phyloP scores from a whole-genome alignment of 805 yeast species.

The Metschnikowia kofuensis region DNA sequence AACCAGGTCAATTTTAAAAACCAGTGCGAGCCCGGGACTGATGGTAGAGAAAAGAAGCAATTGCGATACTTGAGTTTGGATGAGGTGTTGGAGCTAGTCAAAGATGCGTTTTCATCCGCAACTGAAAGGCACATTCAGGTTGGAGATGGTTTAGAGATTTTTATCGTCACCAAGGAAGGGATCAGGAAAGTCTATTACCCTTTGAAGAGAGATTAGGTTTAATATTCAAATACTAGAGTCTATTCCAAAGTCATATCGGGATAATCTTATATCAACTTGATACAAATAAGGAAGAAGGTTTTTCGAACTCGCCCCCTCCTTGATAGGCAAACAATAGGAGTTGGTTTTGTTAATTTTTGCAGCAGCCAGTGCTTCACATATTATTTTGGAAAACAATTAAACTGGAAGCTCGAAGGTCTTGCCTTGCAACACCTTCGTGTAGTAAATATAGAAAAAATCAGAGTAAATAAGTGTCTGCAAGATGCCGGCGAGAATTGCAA shows the following conservation, averaged over 20 bases:
- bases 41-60: slow-evolving; percentile 63
- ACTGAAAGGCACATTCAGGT: slow-evolving; percentile 98
- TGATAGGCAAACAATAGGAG: too few relatives aligned
- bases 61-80: slow-evolving; percentile 68
- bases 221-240: too few relatives aligned
- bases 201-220: slow-evolving; percentile 73
- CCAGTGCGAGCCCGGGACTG: slow-evolving; percentile 77
- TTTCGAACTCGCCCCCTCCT: too few relatives aligned
- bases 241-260: too few relatives aligned
- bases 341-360: too few relatives aligned
- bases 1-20: slow-evolving; percentile 96
- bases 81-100: slow-evolving; percentile 82
- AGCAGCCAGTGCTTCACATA: too few relatives aligned
- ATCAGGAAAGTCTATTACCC: slow-evolving; percentile 79
- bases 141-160: slow-evolving; percentile 92
- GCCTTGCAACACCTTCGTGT: slow-evolving; percentile 72
- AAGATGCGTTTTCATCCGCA: slow-evolving; percentile 93
- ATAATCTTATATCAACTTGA: too few relatives aligned
- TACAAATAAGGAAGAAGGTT: too few relatives aligned
- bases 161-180: slow-evolving; percentile 92
- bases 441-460: slow-evolving; percentile 93
- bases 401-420: slow-evolving; percentile 72
- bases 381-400: slow-evolving; percentile 9
- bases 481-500: slow-evolving; percentile 76
- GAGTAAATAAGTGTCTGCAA: slow-evolving; percentile 86